These are phyloP conservation scores for Citrullus colocynthis DNA, from an alignment of 306 rosid species.

Conservation along the genomic window DNA sequence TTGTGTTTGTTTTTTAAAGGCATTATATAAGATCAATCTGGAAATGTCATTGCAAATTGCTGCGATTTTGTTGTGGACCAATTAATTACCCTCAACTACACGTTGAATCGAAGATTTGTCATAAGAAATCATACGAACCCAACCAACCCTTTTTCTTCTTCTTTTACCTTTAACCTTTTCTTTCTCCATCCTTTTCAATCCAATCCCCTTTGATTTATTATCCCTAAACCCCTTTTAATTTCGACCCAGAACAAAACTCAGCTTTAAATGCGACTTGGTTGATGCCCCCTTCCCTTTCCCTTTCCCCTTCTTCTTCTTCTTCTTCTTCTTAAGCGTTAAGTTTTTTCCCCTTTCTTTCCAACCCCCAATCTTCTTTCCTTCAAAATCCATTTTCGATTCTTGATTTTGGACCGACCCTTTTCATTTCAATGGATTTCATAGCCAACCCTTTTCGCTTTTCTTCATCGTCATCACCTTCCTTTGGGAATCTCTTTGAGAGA, in stretches of 20 bases:
- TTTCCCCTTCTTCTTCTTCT: conserved; percentile 12
- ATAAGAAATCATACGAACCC: background rate
- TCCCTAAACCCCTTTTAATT: background rate
- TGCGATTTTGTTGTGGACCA: background rate
- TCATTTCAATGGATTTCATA: conserved; percentile 57
- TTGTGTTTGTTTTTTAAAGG: too few relatives aligned
- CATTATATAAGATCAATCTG: background rate
- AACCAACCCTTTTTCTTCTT: background rate
- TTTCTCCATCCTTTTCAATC: background rate
- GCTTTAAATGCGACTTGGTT: conserved; percentile 92
- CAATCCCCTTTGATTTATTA: background rate
- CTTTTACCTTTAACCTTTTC: background rate
- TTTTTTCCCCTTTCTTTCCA: background rate
- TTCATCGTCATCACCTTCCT: conserved; percentile 22
- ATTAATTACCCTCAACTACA: conserved; percentile 2
- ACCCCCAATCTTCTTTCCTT: background rate
- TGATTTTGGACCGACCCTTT: background rate
- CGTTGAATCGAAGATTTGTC: background rate
- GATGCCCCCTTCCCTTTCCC: conserved; percentile 23
- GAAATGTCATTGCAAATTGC: background rate
- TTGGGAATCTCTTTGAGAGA: conserved; percentile 50
- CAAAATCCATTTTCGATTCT: background rate
- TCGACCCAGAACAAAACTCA: background rate
- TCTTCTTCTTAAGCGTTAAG: conserved; percentile 40
- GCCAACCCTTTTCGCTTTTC: conserved; percentile 47